Conservation (phyloP, 768 basidiomycete genomes). For the Lentinula detonsa region DNA sequence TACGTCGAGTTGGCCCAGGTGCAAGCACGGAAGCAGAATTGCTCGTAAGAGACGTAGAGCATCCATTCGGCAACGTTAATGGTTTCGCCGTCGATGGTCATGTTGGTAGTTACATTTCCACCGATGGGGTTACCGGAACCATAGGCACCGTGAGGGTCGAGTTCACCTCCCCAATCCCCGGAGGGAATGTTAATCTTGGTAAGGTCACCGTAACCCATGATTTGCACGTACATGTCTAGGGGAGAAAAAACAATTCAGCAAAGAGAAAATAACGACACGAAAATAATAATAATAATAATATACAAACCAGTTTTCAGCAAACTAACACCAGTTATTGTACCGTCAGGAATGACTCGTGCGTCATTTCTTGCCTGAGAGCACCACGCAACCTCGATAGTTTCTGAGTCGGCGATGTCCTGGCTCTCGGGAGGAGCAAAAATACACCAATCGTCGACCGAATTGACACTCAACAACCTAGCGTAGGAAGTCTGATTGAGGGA, state of each 20-base stretch:
- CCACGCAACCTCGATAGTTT: slow-evolving; percentile 41
- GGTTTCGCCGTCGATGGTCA: slow-evolving; percentile 26
- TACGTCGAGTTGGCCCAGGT: slow-evolving; percentile 39
- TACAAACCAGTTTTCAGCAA: slow-evolving; percentile 35
- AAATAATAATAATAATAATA: no score
- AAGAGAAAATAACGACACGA: not conserved
- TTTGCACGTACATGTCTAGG: slow-evolving; percentile 33
- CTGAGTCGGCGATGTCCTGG: slow-evolving; percentile 28
- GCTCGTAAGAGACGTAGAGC: slow-evolving; percentile 4
- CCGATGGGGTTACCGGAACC: slow-evolving; percentile 38
- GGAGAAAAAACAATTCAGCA: not conserved
- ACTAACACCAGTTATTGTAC: slow-evolving; percentile 32
- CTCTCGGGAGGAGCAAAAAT: slow-evolving; percentile 32
- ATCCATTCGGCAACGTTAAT: slow-evolving; percentile 36
- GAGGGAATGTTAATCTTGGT: slow-evolving; percentile 32
- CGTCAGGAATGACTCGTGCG: slow-evolving; percentile 39
- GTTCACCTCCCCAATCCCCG: slow-evolving; percentile 37
- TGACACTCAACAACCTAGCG: slow-evolving; percentile 31
- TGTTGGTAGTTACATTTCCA: slow-evolving; percentile 38
- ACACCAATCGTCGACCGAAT: slow-evolving; percentile 38
- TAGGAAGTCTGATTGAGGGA: slow-evolving; percentile 35
- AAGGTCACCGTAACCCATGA: slow-evolving; percentile 37
- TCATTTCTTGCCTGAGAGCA: slow-evolving; percentile 38
- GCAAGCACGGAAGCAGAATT: slow-evolving; percentile 28
- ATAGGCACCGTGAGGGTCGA: slow-evolving; percentile 37